These are phyloP conservation scores for Potentilla sterilis DNA, from an alignment of 306 rosid species.

Conservation along the genomic window DNA sequence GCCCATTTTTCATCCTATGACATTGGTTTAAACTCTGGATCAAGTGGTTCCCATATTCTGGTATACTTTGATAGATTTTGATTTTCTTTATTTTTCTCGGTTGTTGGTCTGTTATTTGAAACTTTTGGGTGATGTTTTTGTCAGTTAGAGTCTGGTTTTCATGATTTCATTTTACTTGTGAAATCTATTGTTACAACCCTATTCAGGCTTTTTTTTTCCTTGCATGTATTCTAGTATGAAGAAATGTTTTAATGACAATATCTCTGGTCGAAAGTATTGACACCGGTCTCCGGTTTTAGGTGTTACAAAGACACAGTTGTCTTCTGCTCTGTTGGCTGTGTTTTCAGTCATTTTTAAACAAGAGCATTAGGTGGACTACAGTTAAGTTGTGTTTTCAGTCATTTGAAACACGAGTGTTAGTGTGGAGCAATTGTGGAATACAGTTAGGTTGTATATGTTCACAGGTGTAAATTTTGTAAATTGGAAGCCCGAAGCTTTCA, in stretches of 20 bases:
- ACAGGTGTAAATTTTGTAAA: not conserved
- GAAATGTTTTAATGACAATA: not conserved
- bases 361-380: not conserved
- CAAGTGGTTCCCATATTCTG: conserved; percentile 88
- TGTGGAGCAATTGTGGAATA: not conserved
- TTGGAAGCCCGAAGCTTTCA: not conserved
- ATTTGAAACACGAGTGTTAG: not conserved
- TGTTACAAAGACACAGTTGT: not conserved
- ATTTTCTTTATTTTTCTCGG: conserved; percentile 18
- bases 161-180: not conserved
- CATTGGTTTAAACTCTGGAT: conserved; percentile 86
- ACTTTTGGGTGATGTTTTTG: not conserved
- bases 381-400: not conserved
- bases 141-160: not conserved
- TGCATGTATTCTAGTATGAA: not conserved
- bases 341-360: not conserved
- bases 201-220: not conserved
- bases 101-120: conserved; percentile 1
- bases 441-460: not conserved
- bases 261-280: not conserved
- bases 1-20: conserved; percentile 86
- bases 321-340: not conserved
- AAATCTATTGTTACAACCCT: not conserved
- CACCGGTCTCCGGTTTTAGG: not conserved
- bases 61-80: conserved; percentile 38